phyloP scores from a whole-genome alignment of 768 basidiomycete species.

The Tricholoma matsutake region DNA sequence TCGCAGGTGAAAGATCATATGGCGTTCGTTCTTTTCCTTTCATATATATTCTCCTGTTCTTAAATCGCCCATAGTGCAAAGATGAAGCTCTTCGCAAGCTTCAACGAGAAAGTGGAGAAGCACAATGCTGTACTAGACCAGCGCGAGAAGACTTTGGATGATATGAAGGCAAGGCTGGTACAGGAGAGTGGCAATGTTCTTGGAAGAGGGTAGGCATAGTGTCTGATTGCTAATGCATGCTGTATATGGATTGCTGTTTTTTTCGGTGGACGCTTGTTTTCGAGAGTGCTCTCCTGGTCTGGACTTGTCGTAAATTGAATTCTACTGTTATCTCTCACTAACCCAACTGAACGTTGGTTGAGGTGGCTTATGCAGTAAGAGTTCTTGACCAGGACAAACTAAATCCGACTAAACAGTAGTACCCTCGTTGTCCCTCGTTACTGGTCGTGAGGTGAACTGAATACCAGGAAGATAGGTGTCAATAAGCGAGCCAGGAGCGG shows the following conservation, averaged over 20 bases:
- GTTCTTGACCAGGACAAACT: too few species aligned
- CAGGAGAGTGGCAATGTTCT: conserved; percentile 39
- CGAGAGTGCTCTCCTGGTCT: not conserved
- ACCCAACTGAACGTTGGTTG: too few species aligned
- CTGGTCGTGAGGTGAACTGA: too few species aligned
- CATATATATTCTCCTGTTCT: not conserved
- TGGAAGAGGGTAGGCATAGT: conserved; percentile 10
- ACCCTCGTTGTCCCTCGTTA: too few species aligned
- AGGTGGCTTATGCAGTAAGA: too few species aligned
- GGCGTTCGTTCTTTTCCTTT: conserved; percentile 31
- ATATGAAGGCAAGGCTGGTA: conserved; percentile 36
- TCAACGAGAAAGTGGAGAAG: conserved; percentile 39
- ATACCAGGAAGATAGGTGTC: too few species aligned
- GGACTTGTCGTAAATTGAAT: too few species aligned
- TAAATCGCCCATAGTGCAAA: conserved; percentile 37
- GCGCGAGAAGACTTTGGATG: conserved; percentile 37
- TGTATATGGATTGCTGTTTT: not conserved
- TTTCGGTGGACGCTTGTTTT: not conserved
- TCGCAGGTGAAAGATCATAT: conserved; percentile 49
- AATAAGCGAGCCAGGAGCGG: too few species aligned
- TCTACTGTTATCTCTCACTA: too few species aligned
- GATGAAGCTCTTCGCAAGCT: conserved; percentile 41
- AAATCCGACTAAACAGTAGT: too few species aligned
- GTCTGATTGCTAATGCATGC: not conserved
- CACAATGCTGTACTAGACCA: conserved; percentile 39